These are phyloP conservation scores for Eucalyptus marginata DNA, from an alignment of 345 rosid species.

Conservation along the genomic window DNA sequence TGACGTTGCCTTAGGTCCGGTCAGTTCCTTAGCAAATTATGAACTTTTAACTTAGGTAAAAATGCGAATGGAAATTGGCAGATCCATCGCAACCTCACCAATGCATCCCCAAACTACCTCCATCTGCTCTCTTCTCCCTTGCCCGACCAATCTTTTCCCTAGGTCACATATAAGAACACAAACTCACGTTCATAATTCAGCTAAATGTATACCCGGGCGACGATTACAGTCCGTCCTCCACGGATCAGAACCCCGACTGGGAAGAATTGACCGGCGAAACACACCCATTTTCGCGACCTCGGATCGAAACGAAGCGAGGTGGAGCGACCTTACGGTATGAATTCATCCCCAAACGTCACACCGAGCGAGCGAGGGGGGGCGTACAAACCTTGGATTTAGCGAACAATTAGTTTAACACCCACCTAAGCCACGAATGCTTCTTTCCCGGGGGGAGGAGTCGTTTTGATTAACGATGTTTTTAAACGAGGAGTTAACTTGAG, in stretches of 20 bases:
- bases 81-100: not conserved
- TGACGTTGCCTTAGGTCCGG: not conserved
- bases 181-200: not conserved
- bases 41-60: not conserved
- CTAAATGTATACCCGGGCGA: not conserved
- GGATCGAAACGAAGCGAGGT: not conserved
- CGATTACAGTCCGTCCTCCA: not conserved
- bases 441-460: not conserved
- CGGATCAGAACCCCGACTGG: too few relatives aligned
- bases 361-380: not conserved
- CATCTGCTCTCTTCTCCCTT: not conserved
- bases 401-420: not conserved
- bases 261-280: too few relatives aligned
- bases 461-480: not conserved
- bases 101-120: not conserved
- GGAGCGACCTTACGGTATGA: not conserved
- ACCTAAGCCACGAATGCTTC: not conserved
- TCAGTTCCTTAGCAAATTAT: not conserved
- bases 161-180: not conserved
- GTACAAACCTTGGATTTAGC: not conserved
- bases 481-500: not conserved
- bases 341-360: not conserved
- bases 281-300: not conserved
- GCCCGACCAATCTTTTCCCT: too few relatives aligned
- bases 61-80: not conserved